These are phyloP conservation scores for Symbiodinium natans DNA, from an alignment of 73 alveolate genomes.

Conservation along the genomic window DNA sequence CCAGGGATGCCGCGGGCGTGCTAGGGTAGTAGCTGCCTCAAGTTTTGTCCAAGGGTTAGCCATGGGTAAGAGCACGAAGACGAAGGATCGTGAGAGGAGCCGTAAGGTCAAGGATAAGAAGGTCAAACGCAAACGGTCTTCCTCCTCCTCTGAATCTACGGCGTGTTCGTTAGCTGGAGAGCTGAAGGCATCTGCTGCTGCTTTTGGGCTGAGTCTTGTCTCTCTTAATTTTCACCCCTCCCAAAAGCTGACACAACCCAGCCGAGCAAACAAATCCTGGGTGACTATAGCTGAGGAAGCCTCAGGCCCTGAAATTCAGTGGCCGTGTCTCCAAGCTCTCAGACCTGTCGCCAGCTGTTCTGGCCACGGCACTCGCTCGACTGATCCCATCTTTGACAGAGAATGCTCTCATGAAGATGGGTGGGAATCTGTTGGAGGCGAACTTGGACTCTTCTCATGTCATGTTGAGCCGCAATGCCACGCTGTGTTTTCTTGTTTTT, in stretches of 20 bases:
- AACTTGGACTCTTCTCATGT: background rate
- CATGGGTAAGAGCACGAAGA: background rate
- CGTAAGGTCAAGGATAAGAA: background rate
- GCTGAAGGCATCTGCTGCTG: background rate
- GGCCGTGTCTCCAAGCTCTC: background rate
- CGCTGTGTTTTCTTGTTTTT: background rate
- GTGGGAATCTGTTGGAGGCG: background rate
- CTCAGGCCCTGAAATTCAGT: background rate
- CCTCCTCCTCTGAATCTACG: background rate
- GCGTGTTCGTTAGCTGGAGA: too few species aligned
- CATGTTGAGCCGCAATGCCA: background rate
- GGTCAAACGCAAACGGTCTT: background rate
- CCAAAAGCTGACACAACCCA: too few species aligned
- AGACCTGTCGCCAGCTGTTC: background rate
- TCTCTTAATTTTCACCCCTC: too few species aligned
- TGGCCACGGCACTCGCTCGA: background rate
- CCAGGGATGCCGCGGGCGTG: too few species aligned
- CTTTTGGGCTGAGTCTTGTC: background rate
- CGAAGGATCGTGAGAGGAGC: background rate
- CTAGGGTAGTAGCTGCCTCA: too few species aligned
- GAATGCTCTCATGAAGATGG: background rate
- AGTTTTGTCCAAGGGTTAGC: too few species aligned
- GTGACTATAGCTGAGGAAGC: background rate
- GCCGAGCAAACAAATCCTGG: background rate
- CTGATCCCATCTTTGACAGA: background rate